A percentile compares a stretch with the other conserved stretches of the same genome.
Conservation (phyloP, 2,329 filamentous ascomycete species). For the Aureobasidium sp. region DNA sequence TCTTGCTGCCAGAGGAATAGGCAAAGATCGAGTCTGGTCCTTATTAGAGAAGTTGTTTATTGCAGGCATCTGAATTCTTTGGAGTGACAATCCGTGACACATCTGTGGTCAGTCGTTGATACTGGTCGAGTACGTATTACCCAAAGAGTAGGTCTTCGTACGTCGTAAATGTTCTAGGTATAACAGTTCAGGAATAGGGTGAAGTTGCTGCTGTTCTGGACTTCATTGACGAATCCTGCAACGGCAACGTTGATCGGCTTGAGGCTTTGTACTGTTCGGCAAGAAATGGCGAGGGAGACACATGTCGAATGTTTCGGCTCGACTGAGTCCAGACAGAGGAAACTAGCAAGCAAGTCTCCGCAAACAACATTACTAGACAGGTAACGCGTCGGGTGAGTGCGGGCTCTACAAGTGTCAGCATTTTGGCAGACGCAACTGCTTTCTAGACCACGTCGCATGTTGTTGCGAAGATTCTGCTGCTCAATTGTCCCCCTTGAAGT, state of each 20-base stretch:
- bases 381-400: background rate
- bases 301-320: background rate
- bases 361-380: background rate
- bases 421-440: background rate
- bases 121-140: background rate
- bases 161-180: background rate
- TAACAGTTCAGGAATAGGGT: background rate
- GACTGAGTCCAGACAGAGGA: background rate
- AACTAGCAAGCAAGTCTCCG: background rate
- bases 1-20: background rate
- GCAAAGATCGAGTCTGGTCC: background rate
- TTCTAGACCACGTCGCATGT: background rate
- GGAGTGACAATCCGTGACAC: background rate
- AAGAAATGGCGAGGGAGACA: background rate
- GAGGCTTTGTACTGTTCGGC: background rate
- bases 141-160: background rate
- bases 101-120: background rate
- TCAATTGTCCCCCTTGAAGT: background rate
- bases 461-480: background rate
- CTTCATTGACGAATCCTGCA: background rate
- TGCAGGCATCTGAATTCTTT: background rate
- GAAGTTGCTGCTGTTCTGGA: constrained; percentile 3
- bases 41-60: background rate
- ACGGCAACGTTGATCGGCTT: constrained; percentile 1
- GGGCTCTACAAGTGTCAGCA: background rate